Conservation (phyloP, 2,329 filamentous ascomycete species). For the Aplosporella prunicola region DNA sequence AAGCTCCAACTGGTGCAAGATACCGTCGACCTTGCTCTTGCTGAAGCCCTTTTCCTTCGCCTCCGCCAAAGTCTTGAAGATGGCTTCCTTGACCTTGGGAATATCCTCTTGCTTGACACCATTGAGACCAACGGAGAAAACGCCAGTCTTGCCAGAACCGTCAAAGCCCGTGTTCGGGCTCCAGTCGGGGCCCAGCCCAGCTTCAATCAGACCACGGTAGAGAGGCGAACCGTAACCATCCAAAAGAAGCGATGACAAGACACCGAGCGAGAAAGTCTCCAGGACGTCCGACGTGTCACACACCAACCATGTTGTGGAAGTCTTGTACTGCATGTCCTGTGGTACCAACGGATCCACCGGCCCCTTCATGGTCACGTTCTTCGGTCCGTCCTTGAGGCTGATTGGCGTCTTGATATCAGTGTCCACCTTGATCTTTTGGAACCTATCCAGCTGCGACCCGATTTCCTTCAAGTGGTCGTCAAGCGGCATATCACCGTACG, state of each 20-base stretch:
- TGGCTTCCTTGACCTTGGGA: slow-evolving; percentile 61
- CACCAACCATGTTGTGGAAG: slow-evolving; percentile 85
- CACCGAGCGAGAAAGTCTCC: slow-evolving; percentile 77
- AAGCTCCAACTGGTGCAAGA: slow-evolving; percentile 90
- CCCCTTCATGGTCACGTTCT: slow-evolving; percentile 62
- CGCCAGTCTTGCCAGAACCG: slow-evolving; percentile 61
- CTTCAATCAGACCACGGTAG: slow-evolving; percentile 80
- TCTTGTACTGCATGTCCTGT: slow-evolving; percentile 82
- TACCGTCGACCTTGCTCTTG: slow-evolving; percentile 80
- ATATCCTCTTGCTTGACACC: slow-evolving; percentile 80
- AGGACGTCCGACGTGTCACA: slow-evolving; percentile 73
- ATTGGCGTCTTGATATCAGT: slow-evolving; percentile 68
- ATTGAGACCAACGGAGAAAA: slow-evolving; percentile 84
- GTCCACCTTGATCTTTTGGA: slow-evolving; percentile 61
- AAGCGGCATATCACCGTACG: slow-evolving; percentile 88
- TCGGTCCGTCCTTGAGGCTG: slow-evolving; percentile 56
- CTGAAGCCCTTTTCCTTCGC: slow-evolving; percentile 72
- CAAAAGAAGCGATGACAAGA: slow-evolving; percentile 75
- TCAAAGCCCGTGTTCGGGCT: slow-evolving; percentile 93
- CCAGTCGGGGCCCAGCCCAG: slow-evolving; percentile 83
- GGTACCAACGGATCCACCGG: slow-evolving; percentile 82
- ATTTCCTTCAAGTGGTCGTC: slow-evolving; percentile 71
- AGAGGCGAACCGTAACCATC: slow-evolving; percentile 93
- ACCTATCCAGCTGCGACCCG: slow-evolving; percentile 61
- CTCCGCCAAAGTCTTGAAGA: slow-evolving; percentile 63